A percentile compares a stretch with the other conserved stretches of the same genome.
These are phyloP conservation scores for Penicillium psychrosexuale DNA, from an alignment of 2,329 filamentous ascomycete species.

Conservation along the genomic window DNA sequence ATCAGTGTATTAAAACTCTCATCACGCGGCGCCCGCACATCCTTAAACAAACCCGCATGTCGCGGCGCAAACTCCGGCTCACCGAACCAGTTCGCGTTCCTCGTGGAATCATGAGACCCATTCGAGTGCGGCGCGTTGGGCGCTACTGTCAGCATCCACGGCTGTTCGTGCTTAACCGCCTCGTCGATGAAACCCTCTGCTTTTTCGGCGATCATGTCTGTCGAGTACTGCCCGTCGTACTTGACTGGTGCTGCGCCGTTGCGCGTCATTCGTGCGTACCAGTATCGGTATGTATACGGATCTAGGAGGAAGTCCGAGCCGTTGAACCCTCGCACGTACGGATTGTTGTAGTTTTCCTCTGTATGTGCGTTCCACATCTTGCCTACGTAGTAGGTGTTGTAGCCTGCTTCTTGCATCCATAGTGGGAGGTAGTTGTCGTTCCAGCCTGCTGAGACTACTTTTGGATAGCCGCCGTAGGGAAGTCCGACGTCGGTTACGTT, in stretches of 20 bases:
- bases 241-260: slow-evolving; percentile 55
- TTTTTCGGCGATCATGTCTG: slow-evolving; percentile 58
- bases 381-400: slow-evolving; percentile 67
- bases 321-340: slow-evolving; percentile 59
- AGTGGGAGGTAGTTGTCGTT: slow-evolving; percentile 67
- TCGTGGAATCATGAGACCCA: slow-evolving; percentile 17
- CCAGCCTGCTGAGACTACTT: slow-evolving; percentile 62
- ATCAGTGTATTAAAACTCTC: slow-evolving; percentile 59
- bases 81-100: slow-evolving; percentile 23
- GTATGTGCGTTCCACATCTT: slow-evolving; percentile 68
- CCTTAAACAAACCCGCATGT: slow-evolving; percentile 59
- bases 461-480: slow-evolving; percentile 54
- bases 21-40: slow-evolving; percentile 57
- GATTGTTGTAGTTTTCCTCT: slow-evolving; percentile 58
- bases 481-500: slow-evolving; percentile 57
- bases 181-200: slow-evolving; percentile 59
- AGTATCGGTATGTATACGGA: slow-evolving; percentile 64
- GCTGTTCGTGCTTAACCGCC: slow-evolving; percentile 50
- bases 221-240: slow-evolving; percentile 53
- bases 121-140: slow-evolving; percentile 64
- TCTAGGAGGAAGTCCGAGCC: slow-evolving; percentile 61
- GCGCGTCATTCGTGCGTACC: slow-evolving; percentile 59
- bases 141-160: slow-evolving; percentile 65
- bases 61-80: slow-evolving; percentile 45
- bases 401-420: slow-evolving; percentile 67